Base-by-base conservation (phyloP, 2,329 filamentous ascomycete species). In the Cladosporium colombiae region DNA sequence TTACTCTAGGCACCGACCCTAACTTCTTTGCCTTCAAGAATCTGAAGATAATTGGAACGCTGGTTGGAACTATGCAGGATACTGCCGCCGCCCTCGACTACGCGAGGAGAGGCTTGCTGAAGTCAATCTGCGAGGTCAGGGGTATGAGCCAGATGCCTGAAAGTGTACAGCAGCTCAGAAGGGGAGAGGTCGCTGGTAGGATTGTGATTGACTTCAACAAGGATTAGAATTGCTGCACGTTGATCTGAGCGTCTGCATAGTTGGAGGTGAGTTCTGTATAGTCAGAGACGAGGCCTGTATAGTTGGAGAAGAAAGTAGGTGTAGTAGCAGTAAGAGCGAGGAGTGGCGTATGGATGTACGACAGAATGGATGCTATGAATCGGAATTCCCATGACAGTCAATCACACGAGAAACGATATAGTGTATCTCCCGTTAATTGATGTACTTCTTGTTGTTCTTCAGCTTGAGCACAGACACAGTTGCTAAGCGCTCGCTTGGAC, bases 121-220 rank as follows among this genome's bases (percentile, higher is more conserved):
- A 82, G 73, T 79, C 79, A 52, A 83, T 85, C 27, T 80, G 78
- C 31, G 83, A 84, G 33, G 80, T 85, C 2, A 78, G 81, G 65
- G 77, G 78, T 0, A 71, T 85, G 68, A 80, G 80, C 37, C 69
- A 78, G 49, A 78, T 85, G 53, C 75, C 83, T 18, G 83, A 86
- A 69, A 82, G 80, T 21, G 81, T 86, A 25, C 78, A 84, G 70
- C 81, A 81, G 69, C 70, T 86, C 69, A 77, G 77, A 63, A 77
- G 76, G 46, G 83, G 83, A 0, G 77, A 86, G 69, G 79, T 86
- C 53, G 81, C 83, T 8, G 84, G 84, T 1, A 74, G 84, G 21
- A 80, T 83, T 52, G 84, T 86, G 14, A 78, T 86, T 23, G 81
- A 85, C 70, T 86, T 86, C 69, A 84, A 85, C 67, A 76, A 73